Percentiles rank a stretch among this genome's conserved stretches.
Conservation (phyloP, 768 basidiomycete species). For the Agrocybe praecox region DNA sequence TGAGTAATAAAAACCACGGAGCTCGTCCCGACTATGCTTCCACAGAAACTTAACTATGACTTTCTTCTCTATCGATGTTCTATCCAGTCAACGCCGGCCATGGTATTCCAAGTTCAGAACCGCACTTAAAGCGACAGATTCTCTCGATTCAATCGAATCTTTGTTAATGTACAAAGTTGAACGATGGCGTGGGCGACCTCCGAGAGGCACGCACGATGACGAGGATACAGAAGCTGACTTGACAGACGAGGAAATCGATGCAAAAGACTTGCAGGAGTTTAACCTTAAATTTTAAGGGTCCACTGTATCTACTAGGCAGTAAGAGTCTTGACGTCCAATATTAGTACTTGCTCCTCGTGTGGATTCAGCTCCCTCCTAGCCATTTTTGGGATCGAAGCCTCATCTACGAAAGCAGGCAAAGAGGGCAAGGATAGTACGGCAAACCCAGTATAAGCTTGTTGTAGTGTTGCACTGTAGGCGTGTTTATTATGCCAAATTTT, state of each 20-base stretch:
- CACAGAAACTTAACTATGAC: neutral
- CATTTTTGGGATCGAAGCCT: too few species aligned
- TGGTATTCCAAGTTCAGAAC: constrained; percentile 62
- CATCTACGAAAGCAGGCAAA: too few species aligned
- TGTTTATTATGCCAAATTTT: too few species aligned
- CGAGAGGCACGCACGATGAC: constrained; percentile 23
- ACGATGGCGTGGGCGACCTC: constrained; percentile 48
- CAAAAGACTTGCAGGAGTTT: neutral
- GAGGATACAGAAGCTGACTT: constrained; percentile 13
- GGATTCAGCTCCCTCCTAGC: too few species aligned
- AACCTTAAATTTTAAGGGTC: too few species aligned
- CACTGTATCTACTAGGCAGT: too few species aligned
- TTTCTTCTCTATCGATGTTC: neutral
- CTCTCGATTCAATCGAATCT: constrained; percentile 47
- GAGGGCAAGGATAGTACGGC: too few species aligned
- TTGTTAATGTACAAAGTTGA: constrained; percentile 47
- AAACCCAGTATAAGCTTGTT: too few species aligned
- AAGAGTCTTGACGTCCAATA: too few species aligned
- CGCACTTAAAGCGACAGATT: constrained; percentile 41
- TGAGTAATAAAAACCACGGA: constrained; percentile 28
- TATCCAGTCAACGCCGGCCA: constrained; percentile 42
- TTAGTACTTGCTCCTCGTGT: too few species aligned
- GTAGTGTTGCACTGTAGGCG: too few species aligned
- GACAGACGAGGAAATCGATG: constrained; percentile 6
- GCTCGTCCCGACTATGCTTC: too few species aligned